Percentiles rank a stretch among this genome's conserved stretches.
These are phyloP conservation scores for Russula brevipes DNA, from an alignment of 768 basidiomycete genomes.

Conservation along the genomic window DNA sequence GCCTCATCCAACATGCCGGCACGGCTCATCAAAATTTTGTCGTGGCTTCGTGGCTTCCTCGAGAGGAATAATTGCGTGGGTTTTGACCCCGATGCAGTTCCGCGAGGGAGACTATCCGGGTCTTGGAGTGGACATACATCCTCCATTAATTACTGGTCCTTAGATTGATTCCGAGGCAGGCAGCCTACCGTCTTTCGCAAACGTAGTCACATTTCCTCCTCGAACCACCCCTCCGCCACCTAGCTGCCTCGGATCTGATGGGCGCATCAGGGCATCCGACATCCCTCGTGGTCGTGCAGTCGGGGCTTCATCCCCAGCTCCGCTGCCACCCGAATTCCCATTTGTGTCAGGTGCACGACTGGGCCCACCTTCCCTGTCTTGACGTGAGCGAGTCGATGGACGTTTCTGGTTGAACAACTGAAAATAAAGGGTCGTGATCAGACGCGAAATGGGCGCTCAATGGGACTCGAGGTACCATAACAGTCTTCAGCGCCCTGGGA, in stretches of 20 bases:
- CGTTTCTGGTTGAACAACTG: conserved; percentile 79
- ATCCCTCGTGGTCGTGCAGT: conserved; percentile 61
- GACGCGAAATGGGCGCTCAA: conserved; percentile 7
- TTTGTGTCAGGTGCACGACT: conserved; percentile 22
- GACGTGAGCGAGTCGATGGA: conserved; percentile 50
- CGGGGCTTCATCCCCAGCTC: conserved; percentile 36
- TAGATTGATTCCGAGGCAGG: conserved; percentile 22
- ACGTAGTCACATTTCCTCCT: conserved; percentile 17
- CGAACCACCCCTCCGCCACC: conserved; percentile 16
- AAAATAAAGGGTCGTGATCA: conserved; percentile 23
- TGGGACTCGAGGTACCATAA: conserved; percentile 51
- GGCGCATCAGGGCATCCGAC: conserved; percentile 52
- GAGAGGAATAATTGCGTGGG: conserved; percentile 3
- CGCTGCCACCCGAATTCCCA: conserved; percentile 33
- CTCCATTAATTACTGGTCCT: conserved; percentile 21
- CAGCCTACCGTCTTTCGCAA: conserved; percentile 26
- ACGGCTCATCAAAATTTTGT: conserved; percentile 4
- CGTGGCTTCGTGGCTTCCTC: conserved; percentile 11
- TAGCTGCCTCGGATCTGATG: conserved; percentile 18
- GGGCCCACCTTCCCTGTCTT: conserved; percentile 39
- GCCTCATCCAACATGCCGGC: conserved; percentile 7
- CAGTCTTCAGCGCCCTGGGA: conserved; percentile 68
- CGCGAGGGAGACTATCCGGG: conserved; percentile 7
- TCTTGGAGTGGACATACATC: conserved; percentile 19
- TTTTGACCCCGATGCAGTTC: conserved; percentile 7